phyloP scores from a whole-genome alignment of 495 filamentous ascomycete genomes.

The Aspergillus bridgeri region DNA sequence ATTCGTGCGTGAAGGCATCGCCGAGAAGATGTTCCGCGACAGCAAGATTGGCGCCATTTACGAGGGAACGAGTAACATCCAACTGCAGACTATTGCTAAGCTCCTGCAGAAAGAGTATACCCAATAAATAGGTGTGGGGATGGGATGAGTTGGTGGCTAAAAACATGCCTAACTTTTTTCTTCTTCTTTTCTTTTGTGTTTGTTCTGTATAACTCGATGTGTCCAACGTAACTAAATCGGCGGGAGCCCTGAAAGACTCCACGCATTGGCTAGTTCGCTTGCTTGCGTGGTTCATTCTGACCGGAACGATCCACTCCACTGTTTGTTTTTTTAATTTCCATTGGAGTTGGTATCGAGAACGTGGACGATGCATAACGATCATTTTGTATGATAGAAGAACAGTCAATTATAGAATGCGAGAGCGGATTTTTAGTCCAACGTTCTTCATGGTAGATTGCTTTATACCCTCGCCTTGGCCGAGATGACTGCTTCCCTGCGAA shows the following conservation, averaged over 20 bases:
- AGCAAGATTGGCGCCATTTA: conserved; percentile 99
- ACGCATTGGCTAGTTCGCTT: not conserved
- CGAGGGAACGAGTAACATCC: conserved; percentile 85
- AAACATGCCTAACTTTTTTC: not conserved
- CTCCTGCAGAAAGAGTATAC: conserved; percentile 65
- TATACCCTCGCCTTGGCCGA: too few species aligned
- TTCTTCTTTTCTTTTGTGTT: not conserved
- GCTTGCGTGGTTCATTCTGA: not conserved
- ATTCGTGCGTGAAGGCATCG: conserved; percentile 92
- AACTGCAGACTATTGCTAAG: conserved; percentile 92
- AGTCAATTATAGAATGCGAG: conserved; percentile 5
- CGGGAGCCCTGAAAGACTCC: not conserved
- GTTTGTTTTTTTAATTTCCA: not conserved
- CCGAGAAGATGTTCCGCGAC: conserved; percentile 97
- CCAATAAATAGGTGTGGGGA: not conserved
- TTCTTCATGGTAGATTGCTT: not conserved
- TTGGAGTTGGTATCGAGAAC: not conserved
- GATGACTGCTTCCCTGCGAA: not conserved
- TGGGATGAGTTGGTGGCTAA: not conserved
- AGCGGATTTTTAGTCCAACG: not conserved
- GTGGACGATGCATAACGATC: not conserved
- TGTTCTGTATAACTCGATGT: not conserved
- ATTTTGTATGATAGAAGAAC: conserved; percentile 9
- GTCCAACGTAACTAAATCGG: not conserved
- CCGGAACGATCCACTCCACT: not conserved